Evolutionary conservation across 208 protist genomes (phyloP), one percentile per base, ranked within the genome.

Genomic region (Crithidia mellificae): DNA sequence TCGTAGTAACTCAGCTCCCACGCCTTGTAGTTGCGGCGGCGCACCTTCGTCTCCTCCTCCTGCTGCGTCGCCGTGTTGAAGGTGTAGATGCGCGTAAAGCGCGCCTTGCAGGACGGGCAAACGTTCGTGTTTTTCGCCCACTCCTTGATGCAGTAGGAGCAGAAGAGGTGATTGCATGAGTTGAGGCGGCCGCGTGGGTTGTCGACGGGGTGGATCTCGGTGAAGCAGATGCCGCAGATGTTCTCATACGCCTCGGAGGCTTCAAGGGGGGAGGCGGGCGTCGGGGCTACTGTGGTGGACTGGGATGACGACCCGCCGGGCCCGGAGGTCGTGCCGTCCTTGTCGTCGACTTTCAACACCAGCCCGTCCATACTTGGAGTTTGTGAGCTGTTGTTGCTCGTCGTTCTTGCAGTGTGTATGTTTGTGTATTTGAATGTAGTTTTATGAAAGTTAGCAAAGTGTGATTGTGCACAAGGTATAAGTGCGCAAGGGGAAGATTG

Each of bases 101-200:
- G 86, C 4, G 78, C 79, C 70, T 96, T 96, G 78, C 91, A 96
- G 24, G 66, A 67, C 0, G 91, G 91, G 61, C 91, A 96, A 11
- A 92, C 84, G 72, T 96, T 96, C 14, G 87, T 96, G 68, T 80
- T 84, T 56, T 85, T 79, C 0, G 88, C 78, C 88, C 91, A 96
- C 57, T 91, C 77, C 51, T 69, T 81, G 63, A 96, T 96, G 73
- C 91, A 96, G 54, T 84, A 86, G 3, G 75, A 75, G 72, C 91
- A 96, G 61, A 94, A 96, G 5, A 92, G 32, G 62, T 96, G 91
- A n/a, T 80, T 72, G 57, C 91, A 96, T 4, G 82, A 89, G 73
- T 96, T 96, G 19, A 96, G 65, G 20, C 71, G 59, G n/a, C 88
- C 91, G 1, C 85, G 81, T 38, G 91, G 91, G 61, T 96, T 96